phyloP scores from a whole-genome alignment of 331 rosid species.

The Rhamnella rubrinervis region DNA sequence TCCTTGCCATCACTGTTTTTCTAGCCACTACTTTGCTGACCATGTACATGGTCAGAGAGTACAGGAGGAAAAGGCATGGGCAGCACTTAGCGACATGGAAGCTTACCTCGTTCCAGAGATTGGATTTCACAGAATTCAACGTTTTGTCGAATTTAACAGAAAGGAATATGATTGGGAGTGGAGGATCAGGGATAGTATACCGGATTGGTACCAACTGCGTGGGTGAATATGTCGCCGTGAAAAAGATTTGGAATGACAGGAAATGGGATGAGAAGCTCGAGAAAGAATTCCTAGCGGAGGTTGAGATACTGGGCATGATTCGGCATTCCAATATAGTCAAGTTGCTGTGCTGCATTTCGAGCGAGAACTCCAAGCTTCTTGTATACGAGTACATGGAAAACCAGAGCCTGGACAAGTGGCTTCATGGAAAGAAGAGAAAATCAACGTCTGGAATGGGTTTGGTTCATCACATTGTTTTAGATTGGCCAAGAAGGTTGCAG shows the following conservation, averaged over 20 bases:
- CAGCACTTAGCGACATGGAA: slow-evolving; percentile 55
- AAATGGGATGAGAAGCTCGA: slow-evolving; percentile 55
- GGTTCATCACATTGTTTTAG: slow-evolving; percentile 35
- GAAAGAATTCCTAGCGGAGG: slow-evolving; percentile 67
- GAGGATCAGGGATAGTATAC: slow-evolving; percentile 81
- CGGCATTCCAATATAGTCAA: slow-evolving; percentile 84
- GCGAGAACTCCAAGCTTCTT: slow-evolving; percentile 57
- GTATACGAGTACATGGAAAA: slow-evolving; percentile 74
- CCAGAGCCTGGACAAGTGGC: slow-evolving; percentile 72
- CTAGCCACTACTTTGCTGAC: slow-evolving; percentile 27
- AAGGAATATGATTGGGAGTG: slow-evolving; percentile 61
- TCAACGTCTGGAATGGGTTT: slow-evolving; percentile 21
- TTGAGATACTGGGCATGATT: slow-evolving; percentile 55
- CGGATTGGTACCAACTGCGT: slow-evolving; percentile 35
- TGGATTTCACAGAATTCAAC: slow-evolving; percentile 56
- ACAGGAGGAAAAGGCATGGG: slow-evolving; percentile 23
- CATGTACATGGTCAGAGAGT: slow-evolving; percentile 14
- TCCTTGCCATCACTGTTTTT: slow-evolving; percentile 20
- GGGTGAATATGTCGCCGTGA: slow-evolving; percentile 65
- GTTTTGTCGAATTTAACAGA: slow-evolving; percentile 59
- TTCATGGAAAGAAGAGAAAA: slow-evolving; percentile 45
- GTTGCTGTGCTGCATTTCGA: slow-evolving; percentile 61
- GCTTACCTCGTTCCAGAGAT: slow-evolving; percentile 67
- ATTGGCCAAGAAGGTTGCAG: slow-evolving; percentile 72
- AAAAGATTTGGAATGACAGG: slow-evolving; percentile 46